Evolutionary conservation across 192 early-diverging fungal species (phyloP), one percentile per base, ranked within the genome.

Genomic region (Jimgerdemannia flammicorona): DNA sequence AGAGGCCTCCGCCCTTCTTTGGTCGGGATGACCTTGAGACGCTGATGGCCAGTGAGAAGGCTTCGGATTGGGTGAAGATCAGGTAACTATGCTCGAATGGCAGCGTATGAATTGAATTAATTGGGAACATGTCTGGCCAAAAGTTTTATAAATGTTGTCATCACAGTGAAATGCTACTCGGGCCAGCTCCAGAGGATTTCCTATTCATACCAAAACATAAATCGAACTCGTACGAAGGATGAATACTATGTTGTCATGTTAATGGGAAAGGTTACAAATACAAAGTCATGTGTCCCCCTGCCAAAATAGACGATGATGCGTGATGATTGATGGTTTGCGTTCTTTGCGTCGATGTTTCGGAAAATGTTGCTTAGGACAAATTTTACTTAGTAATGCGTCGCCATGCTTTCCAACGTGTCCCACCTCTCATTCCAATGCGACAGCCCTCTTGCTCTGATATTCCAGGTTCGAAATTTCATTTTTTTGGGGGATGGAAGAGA

Each of bases 11-110:
- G 40, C 82, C 88, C 4, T 99, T 91, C 75, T 77, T 84, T 17
- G 98, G 98, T 8, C 84, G 98, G 42, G 90, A 96, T 75, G 96
- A 98, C 17, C 79, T 97, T 18, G 98, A 99, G 83, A 99, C 97
- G 3, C 82, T 99, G 75, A 93, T 99, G 95, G 95, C 92, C 11
- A 95, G 93, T 66, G 77, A 89, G 19, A 84, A 87, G 66, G 87
- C 87, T 3, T 72, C 79, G 14, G 97, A 98, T 80, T 99, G 98
- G 98, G 88, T 99, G 77, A 95, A 97, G 76, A 81, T 98, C 40
- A 92, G 75, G 83, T 84, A 73, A 77, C 70, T 44, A 65, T 44
- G 4, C 44, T 19, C 19, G n/a, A 40, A 41, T 17, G 44, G 29
- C 29, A 1, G 29, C 29, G 29, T 14, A 18, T 19, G 3, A 40